These are phyloP conservation scores for Aspergillus novoparasiticus DNA, from an alignment of 2,329 filamentous ascomycete species.

Conservation along the genomic window DNA sequence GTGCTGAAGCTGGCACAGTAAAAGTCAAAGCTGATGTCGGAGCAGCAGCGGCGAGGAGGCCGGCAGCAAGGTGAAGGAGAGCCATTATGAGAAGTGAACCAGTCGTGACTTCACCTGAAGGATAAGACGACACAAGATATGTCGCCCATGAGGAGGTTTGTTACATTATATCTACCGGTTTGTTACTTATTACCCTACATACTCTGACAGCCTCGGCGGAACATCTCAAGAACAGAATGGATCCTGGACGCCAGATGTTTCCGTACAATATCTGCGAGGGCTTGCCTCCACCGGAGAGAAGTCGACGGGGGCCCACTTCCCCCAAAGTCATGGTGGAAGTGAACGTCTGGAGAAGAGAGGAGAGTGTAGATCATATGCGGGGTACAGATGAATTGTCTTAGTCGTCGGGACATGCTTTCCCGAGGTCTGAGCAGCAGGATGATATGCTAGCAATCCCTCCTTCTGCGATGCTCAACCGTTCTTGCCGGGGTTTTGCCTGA, in stretches of 20 bases:
- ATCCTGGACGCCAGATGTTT: background rate
- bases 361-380: background rate
- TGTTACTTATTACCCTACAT: background rate
- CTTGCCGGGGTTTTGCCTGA: background rate
- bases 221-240: background rate
- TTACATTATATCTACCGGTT: background rate
- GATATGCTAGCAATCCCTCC: background rate
- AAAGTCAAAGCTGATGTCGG: conserved; percentile 31
- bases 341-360: background rate
- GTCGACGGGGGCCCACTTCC: background rate
- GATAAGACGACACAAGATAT: background rate
- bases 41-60: background rate
- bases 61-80: background rate
- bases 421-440: background rate
- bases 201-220: background rate
- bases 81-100: background rate
- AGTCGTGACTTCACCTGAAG: background rate
- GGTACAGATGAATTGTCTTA: background rate
- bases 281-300: background rate
- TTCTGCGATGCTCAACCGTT: background rate
- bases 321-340: background rate
- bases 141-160: background rate
- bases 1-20: conserved; percentile 37
- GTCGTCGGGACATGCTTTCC: background rate
- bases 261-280: background rate